Evolutionary conservation across 2,329 filamentous ascomycete species (phyloP).

Genomic region (Chrysoporthe austroafricana): DNA sequence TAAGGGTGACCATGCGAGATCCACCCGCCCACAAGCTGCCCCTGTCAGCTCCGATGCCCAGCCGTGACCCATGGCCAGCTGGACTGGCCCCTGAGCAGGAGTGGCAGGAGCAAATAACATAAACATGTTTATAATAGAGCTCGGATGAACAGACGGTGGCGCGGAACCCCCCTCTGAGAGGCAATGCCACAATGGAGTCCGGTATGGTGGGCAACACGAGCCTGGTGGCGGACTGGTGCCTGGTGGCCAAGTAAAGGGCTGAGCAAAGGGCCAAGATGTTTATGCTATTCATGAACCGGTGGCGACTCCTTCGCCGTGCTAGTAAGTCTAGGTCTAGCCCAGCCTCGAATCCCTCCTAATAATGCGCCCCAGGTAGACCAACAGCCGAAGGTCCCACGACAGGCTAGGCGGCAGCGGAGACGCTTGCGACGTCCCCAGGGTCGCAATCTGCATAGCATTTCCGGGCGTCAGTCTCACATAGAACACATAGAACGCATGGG

Average conservation of each 20-base stretch:
- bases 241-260: neutral
- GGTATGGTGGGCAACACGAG: neutral
- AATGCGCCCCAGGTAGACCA: neutral
- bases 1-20: neutral
- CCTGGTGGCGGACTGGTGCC: neutral
- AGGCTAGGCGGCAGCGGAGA: constrained; percentile 21
- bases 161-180: neutral
- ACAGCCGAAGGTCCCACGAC: neutral
- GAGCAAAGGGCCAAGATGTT: neutral
- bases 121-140: neutral
- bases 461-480: constrained; percentile 8
- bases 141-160: constrained; percentile 2
- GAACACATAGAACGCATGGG: neutral
- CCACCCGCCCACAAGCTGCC: neutral
- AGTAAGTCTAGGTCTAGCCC: neutral
- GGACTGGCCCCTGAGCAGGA: constrained; percentile 10
- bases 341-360: neutral
- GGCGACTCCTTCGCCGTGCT: neutral
- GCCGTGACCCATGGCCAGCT: constrained; percentile 15
- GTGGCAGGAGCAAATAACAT: neutral
- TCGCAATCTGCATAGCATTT: constrained; percentile 29
- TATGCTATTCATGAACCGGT: neutral
- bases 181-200: neutral
- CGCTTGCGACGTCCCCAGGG: constrained; percentile 30
- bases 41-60: neutral